A percentile compares a stretch with the other conserved stretches of the same genome.
Evolutionary conservation across 352 stramenopile genomes (phyloP).

Genomic region (Pythium guiyangense): DNA sequence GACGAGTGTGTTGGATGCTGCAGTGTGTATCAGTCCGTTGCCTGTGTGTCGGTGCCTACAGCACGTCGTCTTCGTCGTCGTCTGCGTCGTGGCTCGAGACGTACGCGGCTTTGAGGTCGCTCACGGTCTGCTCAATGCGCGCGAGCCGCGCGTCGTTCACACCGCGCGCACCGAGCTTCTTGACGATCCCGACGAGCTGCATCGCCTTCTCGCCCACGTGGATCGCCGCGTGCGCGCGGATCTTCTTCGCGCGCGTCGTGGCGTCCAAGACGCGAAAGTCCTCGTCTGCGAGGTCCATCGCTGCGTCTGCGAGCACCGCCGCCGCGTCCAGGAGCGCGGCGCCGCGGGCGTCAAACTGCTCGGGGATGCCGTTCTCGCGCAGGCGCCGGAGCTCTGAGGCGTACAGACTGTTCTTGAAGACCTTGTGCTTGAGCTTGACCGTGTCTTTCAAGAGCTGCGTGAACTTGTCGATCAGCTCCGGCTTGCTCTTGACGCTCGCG

Average conservation of each 20-base stretch:
- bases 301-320: constrained; percentile 47
- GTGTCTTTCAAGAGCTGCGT: constrained; percentile 82
- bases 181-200: constrained; percentile 78
- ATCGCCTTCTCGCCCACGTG: constrained; percentile 70
- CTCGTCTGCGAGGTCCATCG: constrained; percentile 75
- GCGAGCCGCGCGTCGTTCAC: constrained; percentile 45
- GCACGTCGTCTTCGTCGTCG: constrained; percentile 84
- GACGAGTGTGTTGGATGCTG: constrained; percentile 3
- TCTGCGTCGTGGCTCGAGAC: constrained; percentile 61
- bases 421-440: constrained; percentile 86
- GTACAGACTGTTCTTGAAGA: constrained; percentile 80
- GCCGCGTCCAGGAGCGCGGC: constrained; percentile 60
- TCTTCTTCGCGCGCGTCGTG: constrained; percentile 75
- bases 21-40: background rate
- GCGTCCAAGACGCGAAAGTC: constrained; percentile 65
- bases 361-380: constrained; percentile 50
- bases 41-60: constrained; percentile 33
- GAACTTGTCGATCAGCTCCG: constrained; percentile 83
- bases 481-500: constrained; percentile 67
- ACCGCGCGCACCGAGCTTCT: constrained; percentile 68
- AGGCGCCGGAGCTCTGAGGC: constrained; percentile 47
- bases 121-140: constrained; percentile 33
- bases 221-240: constrained; percentile 61
- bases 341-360: constrained; percentile 71
- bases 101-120: constrained; percentile 55